These are phyloP conservation scores for Ramaria sp. DNA, from an alignment of 768 basidiomycete genomes.

Conservation along the genomic window DNA sequence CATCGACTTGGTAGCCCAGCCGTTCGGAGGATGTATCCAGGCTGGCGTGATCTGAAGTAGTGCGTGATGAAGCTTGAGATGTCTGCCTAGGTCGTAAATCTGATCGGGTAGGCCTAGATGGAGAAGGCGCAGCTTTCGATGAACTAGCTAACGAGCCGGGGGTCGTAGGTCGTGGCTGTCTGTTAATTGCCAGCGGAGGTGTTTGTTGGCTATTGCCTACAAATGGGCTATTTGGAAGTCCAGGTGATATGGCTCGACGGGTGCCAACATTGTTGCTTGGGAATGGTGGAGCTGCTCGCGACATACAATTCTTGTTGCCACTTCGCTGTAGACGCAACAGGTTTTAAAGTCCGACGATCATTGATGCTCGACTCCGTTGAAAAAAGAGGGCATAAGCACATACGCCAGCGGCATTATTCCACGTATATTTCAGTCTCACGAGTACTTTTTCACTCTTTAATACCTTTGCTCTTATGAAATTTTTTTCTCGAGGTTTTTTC, in stretches of 20 bases:
- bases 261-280: background rate
- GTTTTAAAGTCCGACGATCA: no score
- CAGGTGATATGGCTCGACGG: background rate
- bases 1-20: conserved; percentile 27
- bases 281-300: conserved; percentile 1
- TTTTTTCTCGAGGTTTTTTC: no score
- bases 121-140: conserved; percentile 33
- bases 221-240: background rate
- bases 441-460: no score
- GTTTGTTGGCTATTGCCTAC: conserved; percentile 18
- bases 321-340: no score
- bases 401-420: no score
- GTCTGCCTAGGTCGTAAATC: conserved; percentile 45
- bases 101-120: conserved; percentile 56
- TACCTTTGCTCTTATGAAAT: no score
- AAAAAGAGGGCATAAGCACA: no score
- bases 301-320: background rate
- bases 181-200: conserved; percentile 51
- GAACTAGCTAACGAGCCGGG: conserved; percentile 31
- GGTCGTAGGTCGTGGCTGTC: conserved; percentile 43
- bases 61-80: conserved; percentile 39
- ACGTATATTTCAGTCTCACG: no score
- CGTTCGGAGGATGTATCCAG: conserved; percentile 26
- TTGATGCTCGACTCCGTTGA: no score
- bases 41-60: conserved; percentile 18